Conservation (phyloP, 2,329 filamentous ascomycete species). For the Cladosporium sp. region DNA sequence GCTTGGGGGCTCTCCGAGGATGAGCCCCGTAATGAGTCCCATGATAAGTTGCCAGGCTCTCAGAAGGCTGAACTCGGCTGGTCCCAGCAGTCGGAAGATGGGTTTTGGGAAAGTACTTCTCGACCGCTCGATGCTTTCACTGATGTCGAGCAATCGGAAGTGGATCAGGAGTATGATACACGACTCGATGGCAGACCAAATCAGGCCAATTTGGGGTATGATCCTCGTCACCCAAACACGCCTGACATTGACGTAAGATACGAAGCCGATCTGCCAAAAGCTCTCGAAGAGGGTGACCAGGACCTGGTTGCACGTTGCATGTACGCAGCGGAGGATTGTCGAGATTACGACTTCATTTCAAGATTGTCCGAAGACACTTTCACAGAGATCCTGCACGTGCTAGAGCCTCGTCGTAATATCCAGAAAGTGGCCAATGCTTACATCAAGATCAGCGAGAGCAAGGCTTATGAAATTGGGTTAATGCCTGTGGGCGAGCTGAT, state of each 20-base stretch:
- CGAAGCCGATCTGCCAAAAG: slow-evolving; percentile 17
- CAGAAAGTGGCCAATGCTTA: slow-evolving; percentile 45
- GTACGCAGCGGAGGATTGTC: slow-evolving; percentile 17
- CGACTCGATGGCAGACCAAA: no score
- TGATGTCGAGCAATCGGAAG: background rate
- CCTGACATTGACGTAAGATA: slow-evolving; percentile 23
- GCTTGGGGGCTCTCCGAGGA: background rate
- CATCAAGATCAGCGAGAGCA: slow-evolving; percentile 46
- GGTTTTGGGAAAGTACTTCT: background rate
- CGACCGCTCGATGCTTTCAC: background rate
- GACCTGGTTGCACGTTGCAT: slow-evolving; percentile 27
- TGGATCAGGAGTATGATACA: background rate
- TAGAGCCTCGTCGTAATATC: slow-evolving; percentile 52
- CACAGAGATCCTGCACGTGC: slow-evolving; percentile 57
- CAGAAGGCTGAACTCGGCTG: background rate
- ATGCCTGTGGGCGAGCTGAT: slow-evolving; percentile 36
- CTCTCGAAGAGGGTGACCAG: slow-evolving; percentile 19
- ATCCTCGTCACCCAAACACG: background rate
- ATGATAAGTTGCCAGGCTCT: background rate
- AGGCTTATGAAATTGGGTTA: slow-evolving; percentile 41
- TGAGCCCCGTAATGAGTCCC: background rate
- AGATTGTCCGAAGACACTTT: slow-evolving; percentile 54
- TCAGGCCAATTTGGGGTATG: background rate
- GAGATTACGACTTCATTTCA: slow-evolving; percentile 27
- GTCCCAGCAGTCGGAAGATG: background rate